These are phyloP conservation scores for Paspalum vaginatum DNA, from an alignment of 176 grass and related monocot species.

Conservation along the genomic window DNA sequence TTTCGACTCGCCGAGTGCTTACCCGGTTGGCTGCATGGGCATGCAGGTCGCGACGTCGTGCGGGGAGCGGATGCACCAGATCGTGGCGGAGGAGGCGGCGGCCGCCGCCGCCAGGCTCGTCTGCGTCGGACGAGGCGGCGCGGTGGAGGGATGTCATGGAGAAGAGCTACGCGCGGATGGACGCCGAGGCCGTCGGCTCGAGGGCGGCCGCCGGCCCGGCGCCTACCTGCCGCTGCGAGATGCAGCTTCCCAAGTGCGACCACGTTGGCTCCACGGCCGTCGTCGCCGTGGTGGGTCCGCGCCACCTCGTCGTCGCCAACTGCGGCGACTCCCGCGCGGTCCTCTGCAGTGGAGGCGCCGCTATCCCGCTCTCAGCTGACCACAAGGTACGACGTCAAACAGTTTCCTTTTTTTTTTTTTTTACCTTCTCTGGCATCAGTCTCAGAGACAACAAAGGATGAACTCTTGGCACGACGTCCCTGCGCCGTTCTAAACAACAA, in stretches of 20 bases:
- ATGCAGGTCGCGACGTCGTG: conserved; percentile 75
- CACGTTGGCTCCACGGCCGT: conserved; percentile 90
- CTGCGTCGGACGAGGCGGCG: neutral
- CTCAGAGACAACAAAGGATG: neutral
- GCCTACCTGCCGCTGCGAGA: conserved; percentile 70
- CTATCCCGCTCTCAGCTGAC: conserved; percentile 74
- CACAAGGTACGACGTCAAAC: conserved; percentile 64
- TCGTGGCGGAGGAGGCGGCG: conserved; percentile 66
- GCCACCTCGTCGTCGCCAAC: conserved; percentile 70
- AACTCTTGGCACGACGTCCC: too few relatives aligned
- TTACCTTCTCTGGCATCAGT: too few relatives aligned
- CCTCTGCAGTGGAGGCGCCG: conserved; percentile 63
- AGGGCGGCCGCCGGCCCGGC: neutral
- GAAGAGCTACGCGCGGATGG: conserved; percentile 83
- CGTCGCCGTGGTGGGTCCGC: conserved; percentile 68
- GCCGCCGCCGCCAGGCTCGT: neutral
- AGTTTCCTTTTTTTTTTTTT: neutral
- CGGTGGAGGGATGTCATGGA: conserved; percentile 67
- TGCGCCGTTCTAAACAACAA: neutral
- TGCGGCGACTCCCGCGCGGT: conserved; percentile 89
- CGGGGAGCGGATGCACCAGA: conserved; percentile 78
- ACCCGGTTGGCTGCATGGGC: conserved; percentile 42
- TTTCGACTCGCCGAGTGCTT: neutral
- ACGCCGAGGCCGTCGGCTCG: conserved; percentile 56
- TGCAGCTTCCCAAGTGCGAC: conserved; percentile 74